These are phyloP conservation scores for Eucalyptus guilfoylei DNA, from an alignment of 345 rosid genomes.

Conservation along the genomic window DNA sequence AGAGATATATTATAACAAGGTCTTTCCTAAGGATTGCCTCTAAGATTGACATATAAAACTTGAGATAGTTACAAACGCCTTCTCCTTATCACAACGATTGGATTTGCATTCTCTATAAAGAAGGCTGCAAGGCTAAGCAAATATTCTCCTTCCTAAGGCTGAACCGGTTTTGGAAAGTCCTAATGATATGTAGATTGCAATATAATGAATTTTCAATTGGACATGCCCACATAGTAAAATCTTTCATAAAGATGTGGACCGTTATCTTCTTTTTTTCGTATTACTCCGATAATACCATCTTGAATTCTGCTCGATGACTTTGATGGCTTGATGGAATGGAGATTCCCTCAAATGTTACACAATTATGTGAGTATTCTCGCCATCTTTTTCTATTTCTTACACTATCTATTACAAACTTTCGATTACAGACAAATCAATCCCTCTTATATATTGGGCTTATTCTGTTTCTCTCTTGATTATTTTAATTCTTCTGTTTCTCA, in stretches of 20 bases:
- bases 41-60: neutral
- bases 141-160: neutral
- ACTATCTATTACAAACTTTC: neutral
- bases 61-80: neutral
- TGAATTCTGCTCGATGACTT: neutral
- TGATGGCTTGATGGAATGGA: neutral
- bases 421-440: neutral
- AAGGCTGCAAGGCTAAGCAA: neutral
- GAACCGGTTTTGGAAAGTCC: neutral
- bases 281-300: neutral
- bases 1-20: neutral
- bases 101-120: neutral
- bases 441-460: neutral
- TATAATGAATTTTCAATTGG: accelerated
- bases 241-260: neutral
- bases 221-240: neutral
- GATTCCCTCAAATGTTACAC: neutral
- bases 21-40: neutral
- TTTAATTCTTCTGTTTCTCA: neutral
- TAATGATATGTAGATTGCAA: neutral
- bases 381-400: neutral
- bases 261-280: neutral
- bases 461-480: neutral
- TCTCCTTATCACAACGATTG: neutral
- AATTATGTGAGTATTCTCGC: neutral